These are phyloP conservation scores for Volutella citrinella DNA, from an alignment of 2,329 filamentous ascomycete genomes.

Conservation along the genomic window DNA sequence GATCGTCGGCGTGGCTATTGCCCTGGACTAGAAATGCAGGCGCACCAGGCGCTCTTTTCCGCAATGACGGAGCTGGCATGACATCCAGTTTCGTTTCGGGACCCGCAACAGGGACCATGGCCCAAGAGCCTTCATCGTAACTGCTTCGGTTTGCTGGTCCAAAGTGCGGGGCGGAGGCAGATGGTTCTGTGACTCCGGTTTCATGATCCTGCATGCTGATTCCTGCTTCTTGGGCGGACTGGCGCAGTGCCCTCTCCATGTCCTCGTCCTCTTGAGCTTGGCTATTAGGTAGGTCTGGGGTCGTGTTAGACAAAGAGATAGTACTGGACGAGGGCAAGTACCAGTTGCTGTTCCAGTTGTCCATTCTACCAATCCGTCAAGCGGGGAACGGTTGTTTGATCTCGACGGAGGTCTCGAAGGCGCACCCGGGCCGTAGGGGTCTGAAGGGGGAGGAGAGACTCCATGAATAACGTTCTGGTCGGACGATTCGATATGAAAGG, in stretches of 20 bases:
- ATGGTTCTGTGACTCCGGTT: slow-evolving; percentile 43
- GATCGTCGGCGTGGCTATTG: slow-evolving; percentile 29
- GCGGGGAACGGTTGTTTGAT: slow-evolving; percentile 54
- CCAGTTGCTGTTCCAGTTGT: slow-evolving; percentile 39
- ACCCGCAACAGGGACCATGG: slow-evolving; percentile 47
- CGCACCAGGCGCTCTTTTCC: slow-evolving; percentile 38
- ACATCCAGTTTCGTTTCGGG: slow-evolving; percentile 19
- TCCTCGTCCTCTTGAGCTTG: slow-evolving; percentile 52
- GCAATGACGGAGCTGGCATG: slow-evolving; percentile 35
- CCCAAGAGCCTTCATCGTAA: slow-evolving; percentile 57
- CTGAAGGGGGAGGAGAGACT: slow-evolving; percentile 38
- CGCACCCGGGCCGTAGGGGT: slow-evolving; percentile 41
- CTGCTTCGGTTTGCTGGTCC: slow-evolving; percentile 56
- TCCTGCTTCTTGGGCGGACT: slow-evolving; percentile 53
- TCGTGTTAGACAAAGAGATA: too few relatives aligned
- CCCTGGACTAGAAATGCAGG: slow-evolving; percentile 52
- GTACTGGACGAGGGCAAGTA: slow-evolving; percentile 32
- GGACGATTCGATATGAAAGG: slow-evolving; percentile 55
- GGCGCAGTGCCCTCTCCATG: slow-evolving; percentile 53
- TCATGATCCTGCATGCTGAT: slow-evolving; percentile 45
- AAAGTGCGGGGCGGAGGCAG: slow-evolving; percentile 45
- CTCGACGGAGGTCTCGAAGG: slow-evolving; percentile 63
- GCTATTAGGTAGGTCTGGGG: slow-evolving; percentile 34
- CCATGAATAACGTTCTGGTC: slow-evolving; percentile 45
- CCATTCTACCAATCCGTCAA: slow-evolving; percentile 51